Evolutionary conservation across 352 stramenopile genomes (phyloP).

Genomic region (Phytopythium litorale): DNA sequence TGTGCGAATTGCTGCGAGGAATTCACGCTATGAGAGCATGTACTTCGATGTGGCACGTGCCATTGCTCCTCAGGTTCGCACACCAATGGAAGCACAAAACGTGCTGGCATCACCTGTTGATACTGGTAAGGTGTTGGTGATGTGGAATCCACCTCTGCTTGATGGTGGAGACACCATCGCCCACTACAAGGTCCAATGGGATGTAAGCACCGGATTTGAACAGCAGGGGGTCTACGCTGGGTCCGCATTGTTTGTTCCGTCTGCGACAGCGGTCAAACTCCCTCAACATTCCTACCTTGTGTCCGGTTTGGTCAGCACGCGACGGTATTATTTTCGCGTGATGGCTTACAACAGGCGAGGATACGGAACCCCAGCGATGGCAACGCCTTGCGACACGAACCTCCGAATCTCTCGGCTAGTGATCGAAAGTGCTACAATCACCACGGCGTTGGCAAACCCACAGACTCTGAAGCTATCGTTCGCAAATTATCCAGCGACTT

Average conservation of each 20-base stretch:
- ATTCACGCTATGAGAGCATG: slow-evolving; percentile 30
- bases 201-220: slow-evolving; percentile 81
- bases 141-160: slow-evolving; percentile 69
- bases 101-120: slow-evolving; percentile 37
- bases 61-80: slow-evolving; percentile 21
- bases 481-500: slow-evolving; percentile 32
- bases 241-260: slow-evolving; percentile 29
- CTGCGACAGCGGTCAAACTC: neutral
- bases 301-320: slow-evolving; percentile 31
- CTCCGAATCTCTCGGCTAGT: slow-evolving; percentile 48
- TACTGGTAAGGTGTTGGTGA: slow-evolving; percentile 38
- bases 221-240: slow-evolving; percentile 59
- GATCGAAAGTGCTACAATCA: slow-evolving; percentile 24
- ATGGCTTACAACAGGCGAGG: slow-evolving; percentile 78
- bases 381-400: slow-evolving; percentile 40
- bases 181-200: slow-evolving; percentile 94
- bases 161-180: slow-evolving; percentile 71
- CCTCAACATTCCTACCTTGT: slow-evolving; percentile 36
- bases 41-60: slow-evolving; percentile 15
- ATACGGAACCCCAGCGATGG: slow-evolving; percentile 52
- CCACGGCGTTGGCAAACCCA: slow-evolving; percentile 19
- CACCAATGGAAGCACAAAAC: slow-evolving; percentile 25
- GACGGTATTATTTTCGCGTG: slow-evolving; percentile 77
- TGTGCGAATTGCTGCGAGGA: slow-evolving; percentile 31
- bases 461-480: slow-evolving; percentile 63